Evolutionary conservation across 306 rosid genomes (phyloP), one percentile per base, ranked within the genome.

Genomic region (Fagus crenata): DNA sequence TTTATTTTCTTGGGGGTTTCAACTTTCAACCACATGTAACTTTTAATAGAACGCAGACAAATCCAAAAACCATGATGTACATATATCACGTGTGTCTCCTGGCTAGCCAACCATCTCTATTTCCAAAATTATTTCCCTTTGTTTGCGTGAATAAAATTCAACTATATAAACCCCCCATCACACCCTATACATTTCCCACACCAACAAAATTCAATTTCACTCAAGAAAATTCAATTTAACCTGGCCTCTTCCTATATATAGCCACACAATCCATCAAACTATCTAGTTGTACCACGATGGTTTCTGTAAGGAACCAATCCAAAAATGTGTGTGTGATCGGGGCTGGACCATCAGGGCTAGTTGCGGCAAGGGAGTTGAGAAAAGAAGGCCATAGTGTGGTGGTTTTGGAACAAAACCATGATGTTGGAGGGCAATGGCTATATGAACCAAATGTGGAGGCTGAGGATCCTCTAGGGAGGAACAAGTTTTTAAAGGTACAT

Each of bases 381-480:
- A 92, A 85, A 87, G 98, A 95, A 86, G 96, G 97, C 14, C 98
- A 90, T 53, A 73, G 46, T 51, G 96, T 54, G 74, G 84, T 85
- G 67, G 90, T 95, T 13, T 33, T 92, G 9, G 97, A 95, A 77
- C 97, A 90, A 78, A 86, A 89, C 80, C 88, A 92, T 78, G 98
- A 92, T 59, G 85, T 95, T 3, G 98, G 98, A 53, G 98, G 98
- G 0, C 98, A 95, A 79, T 95, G 97, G 98, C 86, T 95, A 39
- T 95, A 95, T 76, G 83, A 92, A 1, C 84, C 96, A 37, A 72
- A 84, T 53, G 90, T 92, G 17, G 85, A 90, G 73, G 89, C 74
- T 0, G 93, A 90, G 59, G 89, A 90, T 53, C 94, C 91, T 61
- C 68, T 92, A 9, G 97, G 98, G 73, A 89, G 77, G 75, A 78